Evolutionary conservation across 83 land plant genomes (phyloP).

Genomic region (Diphasiastrum complanatum): DNA sequence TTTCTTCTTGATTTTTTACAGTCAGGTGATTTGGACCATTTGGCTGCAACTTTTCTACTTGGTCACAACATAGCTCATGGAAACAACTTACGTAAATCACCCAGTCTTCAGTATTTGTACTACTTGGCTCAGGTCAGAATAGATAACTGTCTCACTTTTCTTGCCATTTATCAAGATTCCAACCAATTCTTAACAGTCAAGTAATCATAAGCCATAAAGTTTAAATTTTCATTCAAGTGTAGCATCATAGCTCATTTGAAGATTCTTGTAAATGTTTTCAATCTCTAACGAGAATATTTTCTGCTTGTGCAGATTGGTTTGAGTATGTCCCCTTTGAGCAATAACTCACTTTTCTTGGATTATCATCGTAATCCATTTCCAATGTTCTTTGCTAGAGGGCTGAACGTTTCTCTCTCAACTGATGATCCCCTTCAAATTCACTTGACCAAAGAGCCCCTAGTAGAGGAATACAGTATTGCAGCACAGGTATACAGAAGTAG

Average conservation of each 20-base stretch:
- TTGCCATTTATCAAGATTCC: no score
- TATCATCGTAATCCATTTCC: conserved; percentile 96
- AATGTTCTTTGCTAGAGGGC: conserved; percentile 83
- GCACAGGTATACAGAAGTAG: conserved; percentile 91
- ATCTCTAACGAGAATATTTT: background rate
- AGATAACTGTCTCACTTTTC: background rate
- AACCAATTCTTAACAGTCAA: no score
- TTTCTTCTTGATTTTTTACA: conserved; percentile 13
- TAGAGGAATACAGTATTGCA: conserved; percentile 97
- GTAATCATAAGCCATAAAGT: no score
- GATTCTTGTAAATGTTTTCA: background rate
- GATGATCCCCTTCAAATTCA: conserved; percentile 99
- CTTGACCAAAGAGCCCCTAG: conserved; percentile 91
- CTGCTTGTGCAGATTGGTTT: conserved; percentile 80
- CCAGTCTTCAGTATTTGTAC: conserved; percentile 84
- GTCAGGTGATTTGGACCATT: conserved; percentile 94
- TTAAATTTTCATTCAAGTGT: no score
- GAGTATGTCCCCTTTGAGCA: conserved; percentile 97
- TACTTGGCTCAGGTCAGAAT: conserved; percentile 71
- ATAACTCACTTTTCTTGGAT: conserved; percentile 92
- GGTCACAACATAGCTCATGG: conserved; percentile 87
- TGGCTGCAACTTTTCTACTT: conserved; percentile 79
- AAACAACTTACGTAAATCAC: conserved; percentile 85
- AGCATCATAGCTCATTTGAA: background rate
- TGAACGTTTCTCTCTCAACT: conserved; percentile 92